phyloP scores from a whole-genome alignment of 176 grass and related monocot species.

The Typha latifolia region DNA sequence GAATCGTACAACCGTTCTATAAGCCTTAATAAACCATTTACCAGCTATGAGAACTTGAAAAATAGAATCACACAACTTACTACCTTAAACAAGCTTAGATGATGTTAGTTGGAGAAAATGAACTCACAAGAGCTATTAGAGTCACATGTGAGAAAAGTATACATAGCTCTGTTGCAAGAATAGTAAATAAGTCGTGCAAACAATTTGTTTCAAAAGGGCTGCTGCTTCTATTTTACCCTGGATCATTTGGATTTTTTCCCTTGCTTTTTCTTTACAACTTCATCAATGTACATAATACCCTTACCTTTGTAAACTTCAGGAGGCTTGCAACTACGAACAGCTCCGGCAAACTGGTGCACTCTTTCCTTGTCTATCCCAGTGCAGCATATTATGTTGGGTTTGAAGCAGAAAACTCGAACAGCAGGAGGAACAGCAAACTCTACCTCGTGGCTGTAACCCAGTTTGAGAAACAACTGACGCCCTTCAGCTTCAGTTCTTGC shows the following conservation, averaged over 20 bases:
- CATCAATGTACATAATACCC: constrained; percentile 56
- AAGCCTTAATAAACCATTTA: too few species aligned
- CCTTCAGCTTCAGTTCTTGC: constrained; percentile 54
- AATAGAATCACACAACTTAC: too few species aligned
- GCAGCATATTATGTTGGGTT: constrained; percentile 52
- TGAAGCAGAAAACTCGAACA: constrained; percentile 69
- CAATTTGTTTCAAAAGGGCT: too few species aligned
- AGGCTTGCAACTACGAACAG: constrained; percentile 51
- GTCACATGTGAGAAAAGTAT: too few species aligned
- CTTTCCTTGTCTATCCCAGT: constrained; percentile 37
- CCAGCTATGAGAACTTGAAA: too few species aligned
- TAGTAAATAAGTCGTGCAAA: too few species aligned
- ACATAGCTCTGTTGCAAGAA: too few species aligned
- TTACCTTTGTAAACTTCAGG: constrained; percentile 56
- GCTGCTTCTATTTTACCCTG: background rate
- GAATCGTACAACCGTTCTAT: too few species aligned
- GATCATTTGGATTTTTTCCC: constrained; percentile 50
- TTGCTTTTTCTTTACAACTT: constrained; percentile 60
- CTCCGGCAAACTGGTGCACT: constrained; percentile 44
- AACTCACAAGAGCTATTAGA: too few species aligned
- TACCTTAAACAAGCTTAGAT: too few species aligned
- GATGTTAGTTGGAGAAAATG: too few species aligned
- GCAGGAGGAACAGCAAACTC: constrained; percentile 53
- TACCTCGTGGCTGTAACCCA: constrained; percentile 60
- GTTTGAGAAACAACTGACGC: constrained; percentile 60